phyloP scores from a whole-genome alignment of 2,329 filamentous ascomycete genomes.

The Teratosphaeria destructans region DNA sequence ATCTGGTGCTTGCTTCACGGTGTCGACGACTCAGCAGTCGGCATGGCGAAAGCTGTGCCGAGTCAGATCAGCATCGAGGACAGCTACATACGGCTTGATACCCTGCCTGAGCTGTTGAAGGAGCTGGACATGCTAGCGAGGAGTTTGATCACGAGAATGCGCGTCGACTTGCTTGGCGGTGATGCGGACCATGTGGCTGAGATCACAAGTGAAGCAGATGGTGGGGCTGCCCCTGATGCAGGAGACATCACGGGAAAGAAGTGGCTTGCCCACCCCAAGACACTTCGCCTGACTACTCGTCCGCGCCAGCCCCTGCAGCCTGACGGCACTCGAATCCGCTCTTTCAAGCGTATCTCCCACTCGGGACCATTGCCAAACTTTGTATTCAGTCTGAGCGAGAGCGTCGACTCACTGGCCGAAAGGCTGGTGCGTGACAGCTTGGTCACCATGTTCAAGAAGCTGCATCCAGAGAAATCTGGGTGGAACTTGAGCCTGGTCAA shows the following conservation, averaged over 20 bases:
- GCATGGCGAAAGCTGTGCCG: constrained; percentile 59
- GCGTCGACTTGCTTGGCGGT: constrained; percentile 58
- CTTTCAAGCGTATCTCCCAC: constrained; percentile 61
- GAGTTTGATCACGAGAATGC: constrained; percentile 69
- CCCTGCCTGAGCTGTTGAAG: constrained; percentile 48
- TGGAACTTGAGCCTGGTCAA: constrained; percentile 83
- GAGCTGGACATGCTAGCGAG: constrained; percentile 59
- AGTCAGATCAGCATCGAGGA: constrained; percentile 92
- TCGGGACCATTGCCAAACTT: constrained; percentile 65
- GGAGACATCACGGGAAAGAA: constrained; percentile 17
- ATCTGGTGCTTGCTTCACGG: constrained; percentile 76
- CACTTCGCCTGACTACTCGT: constrained; percentile 69
- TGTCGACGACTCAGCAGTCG: constrained; percentile 64
- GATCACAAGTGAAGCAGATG: constrained; percentile 24
- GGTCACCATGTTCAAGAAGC: constrained; percentile 60
- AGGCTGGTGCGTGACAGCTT: constrained; percentile 60
- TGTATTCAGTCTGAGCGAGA: constrained; percentile 54
- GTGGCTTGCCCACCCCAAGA: constrained; percentile 76
- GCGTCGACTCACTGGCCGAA: constrained; percentile 51
- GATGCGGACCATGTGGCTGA: constrained; percentile 17
- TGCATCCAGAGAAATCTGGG: constrained; percentile 57
- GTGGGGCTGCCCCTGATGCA: constrained; percentile 2
- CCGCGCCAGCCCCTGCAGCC: constrained; percentile 45
- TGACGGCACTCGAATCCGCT: constrained; percentile 46
- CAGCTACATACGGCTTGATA: constrained; percentile 66